Conservation (phyloP, 257 asterid species). For the Solanum megistacrolobum region DNA sequence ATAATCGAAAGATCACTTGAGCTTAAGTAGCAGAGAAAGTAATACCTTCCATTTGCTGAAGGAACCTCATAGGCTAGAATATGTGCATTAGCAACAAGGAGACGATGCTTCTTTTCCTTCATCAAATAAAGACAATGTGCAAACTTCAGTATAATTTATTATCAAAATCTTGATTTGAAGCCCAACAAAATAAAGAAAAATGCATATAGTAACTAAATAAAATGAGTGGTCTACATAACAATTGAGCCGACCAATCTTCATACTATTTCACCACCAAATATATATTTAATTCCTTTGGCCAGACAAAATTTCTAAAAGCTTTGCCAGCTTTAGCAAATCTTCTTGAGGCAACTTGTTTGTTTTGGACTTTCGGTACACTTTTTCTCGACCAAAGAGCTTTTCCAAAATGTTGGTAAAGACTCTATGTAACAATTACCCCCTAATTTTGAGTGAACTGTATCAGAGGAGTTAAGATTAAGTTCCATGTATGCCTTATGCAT, state of each 20-base stretch:
- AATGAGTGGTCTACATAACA: no score
- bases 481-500: no score
- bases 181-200: background rate
- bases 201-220: no score
- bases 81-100: slow-evolving; percentile 46
- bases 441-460: no score
- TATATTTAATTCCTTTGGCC: background rate
- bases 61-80: slow-evolving; percentile 35
- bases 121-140: background rate
- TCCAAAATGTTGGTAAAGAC: background rate
- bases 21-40: no score
- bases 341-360: background rate
- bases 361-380: background rate
- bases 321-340: background rate
- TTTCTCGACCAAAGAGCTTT: background rate
- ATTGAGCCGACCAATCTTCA: no score
- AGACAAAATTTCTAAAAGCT: background rate
- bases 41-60: slow-evolving; percentile 42
- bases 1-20: background rate
- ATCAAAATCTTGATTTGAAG: background rate
- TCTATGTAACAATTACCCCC: no score
- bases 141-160: background rate
- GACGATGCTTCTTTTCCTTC: slow-evolving; percentile 23
- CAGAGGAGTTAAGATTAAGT: no score
- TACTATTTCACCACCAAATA: no score